Conservation (phyloP, 176 grass and related monocot species). For the Alopecurus myosuroides region DNA sequence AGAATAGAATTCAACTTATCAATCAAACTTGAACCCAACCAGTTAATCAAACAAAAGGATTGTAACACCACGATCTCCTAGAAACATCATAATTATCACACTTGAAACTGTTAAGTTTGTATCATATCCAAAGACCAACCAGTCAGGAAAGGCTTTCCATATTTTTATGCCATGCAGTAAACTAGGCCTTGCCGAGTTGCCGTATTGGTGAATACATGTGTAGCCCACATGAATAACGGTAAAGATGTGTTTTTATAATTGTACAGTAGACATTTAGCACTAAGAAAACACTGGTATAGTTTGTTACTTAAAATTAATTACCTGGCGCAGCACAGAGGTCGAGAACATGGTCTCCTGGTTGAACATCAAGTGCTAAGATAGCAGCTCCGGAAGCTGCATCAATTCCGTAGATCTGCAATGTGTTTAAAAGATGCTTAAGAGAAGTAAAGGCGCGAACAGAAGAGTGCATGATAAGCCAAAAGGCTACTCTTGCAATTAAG, state of each 20-base stretch:
- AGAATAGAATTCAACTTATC: neutral
- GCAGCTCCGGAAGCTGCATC: constrained; percentile 95
- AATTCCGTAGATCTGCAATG: constrained; percentile 82
- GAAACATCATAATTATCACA: neutral
- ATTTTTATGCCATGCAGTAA: constrained; percentile 10
- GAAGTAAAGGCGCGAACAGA: neutral
- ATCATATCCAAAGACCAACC: constrained; percentile 10
- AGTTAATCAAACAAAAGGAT: neutral
- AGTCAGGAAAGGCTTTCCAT: neutral
- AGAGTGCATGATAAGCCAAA: neutral
- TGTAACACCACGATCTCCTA: neutral
- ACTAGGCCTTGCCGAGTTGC: neutral
- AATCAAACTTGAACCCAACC: neutral
- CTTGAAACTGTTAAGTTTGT: neutral
- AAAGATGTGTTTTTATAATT: neutral
- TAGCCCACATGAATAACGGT: neutral
- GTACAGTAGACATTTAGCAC: neutral
- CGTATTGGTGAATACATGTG: neutral
- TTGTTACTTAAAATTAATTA: constrained; percentile 21
- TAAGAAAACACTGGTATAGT: neutral
- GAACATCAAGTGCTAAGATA: constrained; percentile 72
- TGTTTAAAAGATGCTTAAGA: constrained; percentile 12
- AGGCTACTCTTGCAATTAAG: neutral
- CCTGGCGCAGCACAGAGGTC: constrained; percentile 96
- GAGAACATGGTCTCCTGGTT: constrained; percentile 80